Evolutionary conservation across 345 rosid species (phyloP), one percentile per base, ranked within the genome.

Genomic region (Trapa bicornis): DNA sequence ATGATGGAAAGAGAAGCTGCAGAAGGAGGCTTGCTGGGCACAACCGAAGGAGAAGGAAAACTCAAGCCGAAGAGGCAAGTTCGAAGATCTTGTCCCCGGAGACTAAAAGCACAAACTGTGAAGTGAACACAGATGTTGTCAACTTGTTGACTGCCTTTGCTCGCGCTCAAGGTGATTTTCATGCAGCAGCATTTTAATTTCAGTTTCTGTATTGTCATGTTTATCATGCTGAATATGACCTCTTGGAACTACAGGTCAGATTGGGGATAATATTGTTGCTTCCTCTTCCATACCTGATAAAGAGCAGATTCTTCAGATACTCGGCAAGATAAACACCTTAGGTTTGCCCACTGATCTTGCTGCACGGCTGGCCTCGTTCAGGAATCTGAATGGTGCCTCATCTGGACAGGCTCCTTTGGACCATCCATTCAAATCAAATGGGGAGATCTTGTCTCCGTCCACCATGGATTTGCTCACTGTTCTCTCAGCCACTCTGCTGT

Each of bases 1-100:
- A 89, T 53, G 96, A 89, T 74, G 96, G 92, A 43, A 89, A 89
- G 81, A 73, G 96, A 76, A 89, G 96, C 68, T 89, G 96, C 80
- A 82, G 96, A 80, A 88, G 92, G 9, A 81, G 96, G 72, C 88
- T 89, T 78, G 92, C 92, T 60, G 92, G 96, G 42, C 96, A 89
- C 73, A 89, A 89, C 71, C 66, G 90, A 36, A 70, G 96, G 37
- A 83, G 96, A 64, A 82, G 96, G 75, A 89, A 89, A 79, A 85
- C 85, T 36, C 97, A 89, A 70, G 84, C 88, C 0, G 94, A 91
- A 56, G 94, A 89, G 72, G 79, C 83, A 22, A 80, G 82, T 37
- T 83, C 89, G 37, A 74, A 82, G 32, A 70, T 79, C 68, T 77
- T 81, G 33, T 79, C 76, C 80, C 79, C 84, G 0, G 84, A 75